Evolutionary conservation across 2,329 filamentous ascomycete species (phyloP), one percentile per base, ranked within the genome.

Genomic region (Talaromyces rugulosus): DNA sequence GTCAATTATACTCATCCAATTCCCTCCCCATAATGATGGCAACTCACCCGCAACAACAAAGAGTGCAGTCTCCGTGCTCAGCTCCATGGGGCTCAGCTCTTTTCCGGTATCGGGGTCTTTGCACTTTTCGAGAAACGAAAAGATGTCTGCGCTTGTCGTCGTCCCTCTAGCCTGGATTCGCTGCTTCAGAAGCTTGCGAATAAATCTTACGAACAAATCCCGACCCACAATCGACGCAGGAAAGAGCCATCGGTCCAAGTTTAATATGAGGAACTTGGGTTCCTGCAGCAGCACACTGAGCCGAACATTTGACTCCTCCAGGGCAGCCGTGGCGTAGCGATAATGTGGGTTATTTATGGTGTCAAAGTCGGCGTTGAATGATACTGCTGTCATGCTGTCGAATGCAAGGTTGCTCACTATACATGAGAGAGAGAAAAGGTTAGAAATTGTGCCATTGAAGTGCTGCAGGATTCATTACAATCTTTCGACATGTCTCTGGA

Each of bases 31-130:
- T 3, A 33, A 30, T 16, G 27, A 54, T 31, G 27, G 14, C 28
- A 31, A 54, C 51, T 54, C n/a, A 54, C 51, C 51, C 4, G 53
- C 53, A n/a, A 56, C 53, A 9, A 56, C 53, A 18, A 56, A 56
- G 5, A 36, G 28, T 5, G 31, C 31, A 14, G 30, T 56, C 31
- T 56, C 53, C 3, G 30, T 56, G 33, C 28, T 36, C 16, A 56
- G 12, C 31, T 56, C 53, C 53, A 34, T 34, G 5, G 53, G 16
- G 16, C 27, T 34, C 16, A 56, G 31, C 14, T 36, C 31, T 36
- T 56, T 56, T 27, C 53, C 53, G 18, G 53, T 34, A 27, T 56
- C 53, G 9, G 53, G 53, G 18, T 56, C 53, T 36, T 56, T 56
- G 31, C 30, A 34, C 34, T 34, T n/a, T 5, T 34, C 53, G 33